Evolutionary conservation across 345 rosid genomes (phyloP).

Genomic region (Aethionema arabicum): DNA sequence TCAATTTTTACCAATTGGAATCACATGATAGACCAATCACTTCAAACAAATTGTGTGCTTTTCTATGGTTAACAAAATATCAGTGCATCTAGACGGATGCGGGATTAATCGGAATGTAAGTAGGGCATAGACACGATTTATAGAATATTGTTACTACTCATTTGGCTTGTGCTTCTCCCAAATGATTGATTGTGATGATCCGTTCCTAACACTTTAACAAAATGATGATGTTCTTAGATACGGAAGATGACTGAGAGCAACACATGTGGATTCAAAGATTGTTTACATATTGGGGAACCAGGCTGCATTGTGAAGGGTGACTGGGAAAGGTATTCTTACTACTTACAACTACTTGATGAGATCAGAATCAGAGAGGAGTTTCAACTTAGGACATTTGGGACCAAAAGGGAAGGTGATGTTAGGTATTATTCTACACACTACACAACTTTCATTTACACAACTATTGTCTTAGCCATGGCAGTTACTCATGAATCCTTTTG

Average conservation of each 20-base stretch:
- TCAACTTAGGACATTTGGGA: slow-evolving; percentile 84
- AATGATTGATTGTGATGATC: neutral
- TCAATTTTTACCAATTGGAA: no score
- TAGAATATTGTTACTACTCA: no score
- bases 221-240: slow-evolving; percentile 60
- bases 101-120: no score
- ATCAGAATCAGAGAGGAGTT: slow-evolving; percentile 83
- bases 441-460: neutral
- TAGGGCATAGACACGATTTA: no score
- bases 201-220: neutral
- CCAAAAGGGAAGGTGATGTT: slow-evolving; percentile 81
- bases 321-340: slow-evolving; percentile 84
- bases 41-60: no score
- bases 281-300: slow-evolving; percentile 86
- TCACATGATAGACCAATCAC: no score
- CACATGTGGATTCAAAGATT: slow-evolving; percentile 72
- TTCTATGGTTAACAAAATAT: no score
- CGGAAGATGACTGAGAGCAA: slow-evolving; percentile 46
- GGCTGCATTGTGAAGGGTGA: slow-evolving; percentile 77
- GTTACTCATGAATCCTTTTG: neutral
- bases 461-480: no score
- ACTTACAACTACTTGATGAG: slow-evolving; percentile 84
- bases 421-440: slow-evolving; percentile 48
- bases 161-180: neutral
- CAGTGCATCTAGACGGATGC: no score